Percentiles rank a stretch among this genome's conserved stretches.
phyloP scores from a whole-genome alignment of 805 yeast genomes.

The Kazachstania taianensis region DNA sequence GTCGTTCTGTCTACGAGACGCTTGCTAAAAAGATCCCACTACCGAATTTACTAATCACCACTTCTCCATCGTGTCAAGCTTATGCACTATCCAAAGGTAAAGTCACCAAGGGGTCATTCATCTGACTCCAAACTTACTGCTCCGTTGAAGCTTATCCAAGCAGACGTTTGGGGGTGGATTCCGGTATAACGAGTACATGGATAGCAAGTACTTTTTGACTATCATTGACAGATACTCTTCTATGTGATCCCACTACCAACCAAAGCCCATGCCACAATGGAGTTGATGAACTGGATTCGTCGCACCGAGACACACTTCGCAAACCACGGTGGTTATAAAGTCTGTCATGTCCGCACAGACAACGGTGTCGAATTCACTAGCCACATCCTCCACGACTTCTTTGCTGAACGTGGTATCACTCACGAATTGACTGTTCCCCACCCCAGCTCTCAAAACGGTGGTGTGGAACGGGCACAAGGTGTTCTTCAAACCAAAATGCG shows the following conservation, averaged over 20 bases:
- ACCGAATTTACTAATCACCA: background rate
- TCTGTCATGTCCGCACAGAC: slow-evolving; percentile 1
- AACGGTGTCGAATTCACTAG: slow-evolving; percentile 5
- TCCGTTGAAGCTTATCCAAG: slow-evolving; percentile 1
- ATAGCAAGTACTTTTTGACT: slow-evolving; percentile 1
- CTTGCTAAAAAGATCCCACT: no score
- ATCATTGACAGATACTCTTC: slow-evolving; percentile 1
- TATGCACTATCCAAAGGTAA: slow-evolving; percentile 2
- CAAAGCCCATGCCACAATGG: slow-evolving; percentile 1
- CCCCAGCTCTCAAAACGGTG: slow-evolving; percentile 2
- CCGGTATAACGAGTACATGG: background rate
- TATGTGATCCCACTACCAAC: slow-evolving; percentile 1
- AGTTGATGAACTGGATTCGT: background rate
- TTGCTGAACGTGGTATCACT: slow-evolving; percentile 1
- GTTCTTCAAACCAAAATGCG: slow-evolving; percentile 5
- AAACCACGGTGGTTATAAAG: background rate
- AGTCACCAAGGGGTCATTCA: no score
- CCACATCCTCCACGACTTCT: slow-evolving; percentile 1
- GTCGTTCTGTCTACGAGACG: background rate
- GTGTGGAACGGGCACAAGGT: slow-evolving; percentile 9
- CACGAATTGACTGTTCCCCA: slow-evolving; percentile 8
- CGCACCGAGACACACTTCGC: background rate
- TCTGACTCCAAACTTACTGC: slow-evolving; percentile 1
- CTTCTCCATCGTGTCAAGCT: background rate
- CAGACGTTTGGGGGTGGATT: slow-evolving; percentile 1